Conservation (phyloP, 331 rosid genomes). For the Rhamnella rubrinervis region DNA sequence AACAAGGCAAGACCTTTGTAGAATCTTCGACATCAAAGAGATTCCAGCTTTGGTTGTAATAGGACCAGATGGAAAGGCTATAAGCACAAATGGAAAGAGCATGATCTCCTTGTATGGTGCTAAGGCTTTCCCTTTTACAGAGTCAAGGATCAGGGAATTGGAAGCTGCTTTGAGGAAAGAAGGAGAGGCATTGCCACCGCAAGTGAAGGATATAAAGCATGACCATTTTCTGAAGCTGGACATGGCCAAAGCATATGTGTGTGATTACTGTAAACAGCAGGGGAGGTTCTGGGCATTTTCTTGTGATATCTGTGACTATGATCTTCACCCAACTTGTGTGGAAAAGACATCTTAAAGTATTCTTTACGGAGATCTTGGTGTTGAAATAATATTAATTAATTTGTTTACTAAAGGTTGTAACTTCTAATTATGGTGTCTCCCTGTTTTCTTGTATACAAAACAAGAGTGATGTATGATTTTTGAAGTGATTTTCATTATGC, state of each 20-base stretch:
- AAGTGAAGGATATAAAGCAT: conserved; percentile 77
- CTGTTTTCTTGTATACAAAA: too few species aligned
- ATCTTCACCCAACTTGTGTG: conserved; percentile 80
- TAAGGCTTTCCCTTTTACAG: conserved; percentile 84
- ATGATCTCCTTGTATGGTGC: conserved; percentile 71
- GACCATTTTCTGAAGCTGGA: conserved; percentile 82
- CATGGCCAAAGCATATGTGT: conserved; percentile 78
- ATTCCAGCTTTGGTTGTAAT: conserved; percentile 74
- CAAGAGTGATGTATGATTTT: too few species aligned
- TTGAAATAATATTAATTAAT: not conserved
- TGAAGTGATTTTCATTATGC: too few species aligned
- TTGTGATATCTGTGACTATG: conserved; percentile 86
- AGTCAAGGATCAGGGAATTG: conserved; percentile 55
- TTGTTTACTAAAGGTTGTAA: too few species aligned
- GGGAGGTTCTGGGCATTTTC: conserved; percentile 95
- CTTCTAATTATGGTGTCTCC: not conserved
- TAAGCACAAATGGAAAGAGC: conserved; percentile 53
- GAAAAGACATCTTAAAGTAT: conserved; percentile 28
- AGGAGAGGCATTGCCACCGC: conserved; percentile 78
- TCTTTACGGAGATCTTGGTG: not conserved
- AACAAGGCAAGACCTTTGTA: conserved; percentile 67
- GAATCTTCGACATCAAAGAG: conserved; percentile 69
- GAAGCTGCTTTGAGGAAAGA: conserved; percentile 66
- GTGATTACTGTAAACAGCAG: conserved; percentile 70
- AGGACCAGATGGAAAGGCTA: conserved; percentile 69